These are phyloP conservation scores for Camellia oleifera DNA, from an alignment of 179 eudicot species.

Conservation along the genomic window DNA sequence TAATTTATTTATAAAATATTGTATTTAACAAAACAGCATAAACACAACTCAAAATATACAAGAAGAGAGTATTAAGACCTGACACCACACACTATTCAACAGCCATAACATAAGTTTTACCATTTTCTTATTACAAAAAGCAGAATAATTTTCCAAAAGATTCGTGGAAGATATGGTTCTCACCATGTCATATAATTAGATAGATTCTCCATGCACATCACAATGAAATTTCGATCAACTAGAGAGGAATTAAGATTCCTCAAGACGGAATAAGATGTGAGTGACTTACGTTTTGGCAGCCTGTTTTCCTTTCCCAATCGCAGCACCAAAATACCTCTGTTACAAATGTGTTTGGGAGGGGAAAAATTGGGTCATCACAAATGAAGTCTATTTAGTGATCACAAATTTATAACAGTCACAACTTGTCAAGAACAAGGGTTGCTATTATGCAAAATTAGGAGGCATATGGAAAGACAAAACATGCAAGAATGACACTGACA, in stretches of 20 bases:
- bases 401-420: background rate
- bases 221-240: background rate
- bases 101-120: background rate
- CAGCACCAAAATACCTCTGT: conserved; percentile 95
- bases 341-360: conserved; percentile 6
- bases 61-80: background rate
- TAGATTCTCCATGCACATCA: background rate
- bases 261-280: background rate
- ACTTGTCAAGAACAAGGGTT: background rate
- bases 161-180: background rate
- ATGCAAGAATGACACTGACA: background rate
- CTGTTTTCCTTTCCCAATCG: conserved; percentile 94
- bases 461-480: conserved; percentile 1
- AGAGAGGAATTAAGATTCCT: background rate
- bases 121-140: background rate
- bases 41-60: background rate
- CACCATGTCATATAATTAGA: background rate
- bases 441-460: conserved; percentile 8
- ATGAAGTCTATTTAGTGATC: background rate
- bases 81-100: background rate
- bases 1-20: too few species aligned
- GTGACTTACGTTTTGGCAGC: conserved; percentile 94
- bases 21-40: background rate
- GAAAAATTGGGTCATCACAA: too few species aligned
- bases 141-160: background rate